Percentiles rank a stretch among this genome's conserved stretches.
Conservation (phyloP, 371 early-diverging fungal species). For the Mycotypha africana region DNA sequence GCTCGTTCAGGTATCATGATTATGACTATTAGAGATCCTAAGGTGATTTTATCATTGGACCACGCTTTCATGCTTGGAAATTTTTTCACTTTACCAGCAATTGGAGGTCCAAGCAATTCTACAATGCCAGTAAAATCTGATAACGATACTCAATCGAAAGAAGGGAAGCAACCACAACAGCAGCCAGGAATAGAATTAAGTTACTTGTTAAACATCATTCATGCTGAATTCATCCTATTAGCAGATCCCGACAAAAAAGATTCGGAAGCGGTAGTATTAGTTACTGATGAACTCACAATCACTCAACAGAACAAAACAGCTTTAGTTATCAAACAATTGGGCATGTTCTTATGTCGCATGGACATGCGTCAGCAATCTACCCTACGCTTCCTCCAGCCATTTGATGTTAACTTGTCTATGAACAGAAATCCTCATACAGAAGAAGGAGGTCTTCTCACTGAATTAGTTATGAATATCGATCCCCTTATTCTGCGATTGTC, state of each 20-base stretch:
- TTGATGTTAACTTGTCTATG: constrained; percentile 76
- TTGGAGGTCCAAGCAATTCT: background rate
- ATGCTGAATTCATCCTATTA: constrained; percentile 85
- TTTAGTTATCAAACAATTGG: constrained; percentile 73
- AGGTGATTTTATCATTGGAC: constrained; percentile 81
- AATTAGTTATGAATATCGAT: constrained; percentile 55
- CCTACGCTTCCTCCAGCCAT: constrained; percentile 84
- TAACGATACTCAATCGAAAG: background rate
- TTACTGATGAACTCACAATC: constrained; percentile 72
- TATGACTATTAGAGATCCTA: constrained; percentile 80
- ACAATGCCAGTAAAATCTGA: background rate
- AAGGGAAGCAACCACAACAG: constrained; percentile 5
- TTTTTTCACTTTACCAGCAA: constrained; percentile 67
- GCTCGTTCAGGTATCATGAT: constrained; percentile 45
- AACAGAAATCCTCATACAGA: constrained; percentile 39
- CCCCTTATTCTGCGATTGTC: constrained; percentile 67
- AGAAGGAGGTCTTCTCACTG: constrained; percentile 18
- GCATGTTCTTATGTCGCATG: constrained; percentile 92
- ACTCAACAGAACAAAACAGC: constrained; percentile 73
- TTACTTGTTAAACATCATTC: constrained; percentile 74
- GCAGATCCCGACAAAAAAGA: constrained; percentile 66
- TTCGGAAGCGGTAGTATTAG: constrained; percentile 88
- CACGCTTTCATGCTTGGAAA: constrained; percentile 67
- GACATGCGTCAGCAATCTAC: constrained; percentile 73
- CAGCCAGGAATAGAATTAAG: constrained; percentile 35